Base-by-base conservation (phyloP, 108 stramenopile species). In the Aurantiochytrium sp. region DNA sequence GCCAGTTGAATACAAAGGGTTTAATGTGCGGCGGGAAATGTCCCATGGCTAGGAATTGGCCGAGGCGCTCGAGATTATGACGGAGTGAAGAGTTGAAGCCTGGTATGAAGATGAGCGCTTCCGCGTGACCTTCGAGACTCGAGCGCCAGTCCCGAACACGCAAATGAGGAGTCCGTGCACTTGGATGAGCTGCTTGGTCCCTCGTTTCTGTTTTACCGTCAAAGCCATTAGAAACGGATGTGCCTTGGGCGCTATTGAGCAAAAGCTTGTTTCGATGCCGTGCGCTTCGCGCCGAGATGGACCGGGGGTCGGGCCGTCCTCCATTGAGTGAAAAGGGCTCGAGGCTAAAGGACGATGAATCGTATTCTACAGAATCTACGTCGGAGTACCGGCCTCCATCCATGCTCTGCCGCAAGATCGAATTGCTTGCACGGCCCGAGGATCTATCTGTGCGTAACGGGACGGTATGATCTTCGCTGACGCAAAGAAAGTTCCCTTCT, bases 41-140 rank as follows among this genome's bases (percentile, higher is more conserved):
- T 4, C 92, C 64, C 93, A 94, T 94, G 44, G 93, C 91, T 8
- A 94, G 10, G 44, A 94, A 60, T 60, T 93, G 92, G 5, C 93
- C 93, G 28, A 94, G 88, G 25, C 83, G 87, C 58, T 93, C 91
- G 5, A 91, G 47, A 43, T 87, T 58, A 29, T 90, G 57, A 57
- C 92, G 91, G 21, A 91, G 59, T 19, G 60, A 88, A 4, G 72
- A 91, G 60, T 94, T 94, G 73, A 91, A 94, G 5, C 93, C 93
- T 14, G 93, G 93, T 18, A 94, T 23, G 47, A 92, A 93, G 28
- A 94, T 87, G 19, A 94, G 87, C 5, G 91, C 93, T 44, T 93
- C 93, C 6, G 76, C 51, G 51, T 83, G 76, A 3, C 76, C 76
- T 4, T 83, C 76, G 4, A 83, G 45, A 47, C 49, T 83, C 45